Evolutionary conservation across 2,329 filamentous ascomycete species (phyloP).

Genomic region (Cercospora berteroae): DNA sequence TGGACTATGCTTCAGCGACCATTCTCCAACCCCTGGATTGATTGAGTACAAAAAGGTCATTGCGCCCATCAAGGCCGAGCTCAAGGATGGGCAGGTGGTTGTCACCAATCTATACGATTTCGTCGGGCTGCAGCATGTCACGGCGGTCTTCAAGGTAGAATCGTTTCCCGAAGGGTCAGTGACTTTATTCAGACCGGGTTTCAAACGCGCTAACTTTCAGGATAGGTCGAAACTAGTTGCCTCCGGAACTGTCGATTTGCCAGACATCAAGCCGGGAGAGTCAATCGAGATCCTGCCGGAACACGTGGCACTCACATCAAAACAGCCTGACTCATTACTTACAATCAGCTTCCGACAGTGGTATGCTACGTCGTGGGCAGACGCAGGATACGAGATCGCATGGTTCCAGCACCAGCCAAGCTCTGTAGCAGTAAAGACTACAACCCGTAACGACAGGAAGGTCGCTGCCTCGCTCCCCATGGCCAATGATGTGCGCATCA

Average conservation of each 20-base stretch:
- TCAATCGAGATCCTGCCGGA: conserved; percentile 15
- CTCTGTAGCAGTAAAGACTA: neutral
- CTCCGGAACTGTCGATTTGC: conserved; percentile 10
- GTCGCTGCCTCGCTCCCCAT: neutral
- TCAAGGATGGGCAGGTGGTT: conserved; percentile 32
- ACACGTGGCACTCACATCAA: conserved; percentile 16
- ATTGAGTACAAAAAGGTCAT: conserved; percentile 45
- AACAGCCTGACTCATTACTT: conserved; percentile 45
- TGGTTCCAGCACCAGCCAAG: conserved; percentile 25
- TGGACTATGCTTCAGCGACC: conserved; percentile 42
- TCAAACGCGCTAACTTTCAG: conserved; percentile 18
- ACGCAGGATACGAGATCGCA: conserved; percentile 23
- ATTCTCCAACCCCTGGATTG: conserved; percentile 41
- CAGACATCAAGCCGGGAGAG: conserved; percentile 6
- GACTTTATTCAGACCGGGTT: neutral
- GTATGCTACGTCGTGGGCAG: conserved; percentile 48
- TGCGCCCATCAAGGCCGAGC: conserved; percentile 38
- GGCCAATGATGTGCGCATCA: conserved; percentile 2
- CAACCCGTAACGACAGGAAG: neutral
- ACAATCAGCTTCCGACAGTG: conserved; percentile 48
- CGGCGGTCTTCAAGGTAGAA: conserved; percentile 13
- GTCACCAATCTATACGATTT: conserved; percentile 39
- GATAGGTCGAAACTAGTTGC: conserved; percentile 15
- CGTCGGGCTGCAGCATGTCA: conserved; percentile 19
- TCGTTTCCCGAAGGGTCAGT: conserved; percentile 5